These are phyloP conservation scores for Magnolia kwangsiensis DNA, from an alignment of 164 flowering plant genomes.

Conservation along the genomic window DNA sequence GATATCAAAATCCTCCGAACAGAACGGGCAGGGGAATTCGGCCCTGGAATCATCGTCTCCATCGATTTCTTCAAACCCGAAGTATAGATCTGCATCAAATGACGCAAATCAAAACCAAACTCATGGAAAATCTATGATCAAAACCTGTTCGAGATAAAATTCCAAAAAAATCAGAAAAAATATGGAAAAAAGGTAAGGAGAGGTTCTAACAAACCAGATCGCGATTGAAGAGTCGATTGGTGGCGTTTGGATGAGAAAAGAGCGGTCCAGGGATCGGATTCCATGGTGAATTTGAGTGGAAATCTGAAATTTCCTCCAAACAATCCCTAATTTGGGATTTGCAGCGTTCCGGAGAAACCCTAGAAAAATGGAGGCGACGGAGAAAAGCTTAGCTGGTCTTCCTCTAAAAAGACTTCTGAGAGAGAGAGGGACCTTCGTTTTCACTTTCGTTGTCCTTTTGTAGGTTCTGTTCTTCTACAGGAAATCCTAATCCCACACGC, in stretches of 20 bases:
- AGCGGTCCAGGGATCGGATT: neutral
- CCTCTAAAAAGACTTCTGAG: too few relatives aligned
- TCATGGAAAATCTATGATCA: neutral
- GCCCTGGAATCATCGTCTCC: slow-evolving; percentile 72
- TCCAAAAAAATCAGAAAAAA: neutral
- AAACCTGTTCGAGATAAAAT: neutral
- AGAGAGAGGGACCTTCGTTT: too few relatives aligned
- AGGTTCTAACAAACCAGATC: neutral
- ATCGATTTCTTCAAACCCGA: slow-evolving; percentile 73
- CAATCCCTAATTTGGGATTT: neutral
- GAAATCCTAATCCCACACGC: too few relatives aligned
- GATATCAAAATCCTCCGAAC: slow-evolving; percentile 75
- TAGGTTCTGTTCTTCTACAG: too few relatives aligned
- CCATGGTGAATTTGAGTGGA: neutral
- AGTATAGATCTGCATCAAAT: slow-evolving; percentile 48
- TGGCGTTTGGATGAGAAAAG: neutral
- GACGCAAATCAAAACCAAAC: neutral
- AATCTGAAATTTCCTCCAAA: neutral
- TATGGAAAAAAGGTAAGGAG: neutral
- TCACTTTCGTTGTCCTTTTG: too few relatives aligned
- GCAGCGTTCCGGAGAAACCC: neutral
- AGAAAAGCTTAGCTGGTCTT: neutral
- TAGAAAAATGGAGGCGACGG: neutral
- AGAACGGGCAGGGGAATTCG: slow-evolving; percentile 80
- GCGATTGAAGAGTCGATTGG: neutral